Conservation (phyloP, 257 asterid species). For the Rehmannia glutinosa region DNA sequence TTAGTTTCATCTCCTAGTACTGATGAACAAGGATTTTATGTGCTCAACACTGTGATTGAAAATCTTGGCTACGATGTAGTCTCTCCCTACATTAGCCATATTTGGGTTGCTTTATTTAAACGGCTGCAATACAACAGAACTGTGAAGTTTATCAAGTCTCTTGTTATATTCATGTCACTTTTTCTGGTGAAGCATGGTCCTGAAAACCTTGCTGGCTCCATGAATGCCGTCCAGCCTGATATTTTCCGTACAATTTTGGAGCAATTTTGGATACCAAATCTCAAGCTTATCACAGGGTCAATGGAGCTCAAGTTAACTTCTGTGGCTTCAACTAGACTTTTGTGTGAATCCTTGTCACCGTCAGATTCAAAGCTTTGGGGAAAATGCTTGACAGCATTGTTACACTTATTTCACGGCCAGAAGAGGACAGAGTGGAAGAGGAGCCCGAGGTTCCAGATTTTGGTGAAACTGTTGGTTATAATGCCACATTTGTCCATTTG, state of each 20-base stretch:
- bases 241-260: constrained; percentile 55
- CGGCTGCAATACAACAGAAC: constrained; percentile 60
- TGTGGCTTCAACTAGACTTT: constrained; percentile 74
- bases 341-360: constrained; percentile 61
- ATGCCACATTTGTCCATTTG: constrained; percentile 67
- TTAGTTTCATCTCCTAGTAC: constrained; percentile 63
- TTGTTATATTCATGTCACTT: constrained; percentile 82
- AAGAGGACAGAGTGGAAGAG: constrained; percentile 72
- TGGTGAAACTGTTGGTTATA: constrained; percentile 71
- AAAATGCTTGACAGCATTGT: constrained; percentile 85
- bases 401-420: constrained; percentile 78
- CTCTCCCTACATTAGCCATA: constrained; percentile 47
- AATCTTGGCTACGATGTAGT: constrained; percentile 73
- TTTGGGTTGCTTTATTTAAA: constrained; percentile 75
- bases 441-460: constrained; percentile 89
- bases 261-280: constrained; percentile 85
- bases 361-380: constrained; percentile 74
- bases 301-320: constrained; percentile 77
- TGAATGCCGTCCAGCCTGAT: constrained; percentile 71
- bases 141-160: constrained; percentile 67
- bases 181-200: constrained; percentile 75
- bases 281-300: constrained; percentile 68
- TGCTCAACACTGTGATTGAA: constrained; percentile 91
- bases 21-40: constrained; percentile 88
- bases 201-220: constrained; percentile 63